These are phyloP conservation scores for Chenopodium formosanum DNA, from an alignment of 148 eudicot genomes.

Conservation along the genomic window DNA sequence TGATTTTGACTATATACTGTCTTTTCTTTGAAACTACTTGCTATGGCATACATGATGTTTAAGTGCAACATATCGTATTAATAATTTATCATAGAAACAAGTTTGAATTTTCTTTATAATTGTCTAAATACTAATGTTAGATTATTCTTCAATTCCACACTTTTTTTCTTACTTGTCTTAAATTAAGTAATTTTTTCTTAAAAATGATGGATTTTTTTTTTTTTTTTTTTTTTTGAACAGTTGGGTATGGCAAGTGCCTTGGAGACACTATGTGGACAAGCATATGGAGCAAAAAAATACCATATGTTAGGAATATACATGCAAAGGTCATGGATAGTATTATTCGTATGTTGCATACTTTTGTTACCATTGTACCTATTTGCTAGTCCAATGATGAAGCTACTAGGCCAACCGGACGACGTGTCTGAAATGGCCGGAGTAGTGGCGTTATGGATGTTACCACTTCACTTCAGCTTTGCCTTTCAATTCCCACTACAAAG, in stretches of 20 bases:
- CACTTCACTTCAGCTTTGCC: constrained; percentile 52
- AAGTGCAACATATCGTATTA: no score
- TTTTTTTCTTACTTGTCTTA: no score
- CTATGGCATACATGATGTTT: no score
- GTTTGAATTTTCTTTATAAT: no score
- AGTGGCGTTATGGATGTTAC: constrained; percentile 42
- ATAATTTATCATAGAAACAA: no score
- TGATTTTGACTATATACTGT: no score
- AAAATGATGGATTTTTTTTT: neutral
- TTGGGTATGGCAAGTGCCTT: constrained; percentile 64
- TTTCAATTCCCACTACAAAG: constrained; percentile 54
- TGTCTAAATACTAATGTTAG: no score
- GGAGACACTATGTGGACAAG: constrained; percentile 60
- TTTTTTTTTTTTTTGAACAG: constrained; percentile 3
- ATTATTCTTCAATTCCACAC: no score
- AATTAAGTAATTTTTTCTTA: no score
- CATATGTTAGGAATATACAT: constrained; percentile 55
- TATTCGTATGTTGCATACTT: constrained; percentile 34
- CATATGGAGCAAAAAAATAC: constrained; percentile 56
- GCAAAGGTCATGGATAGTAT: constrained; percentile 57
- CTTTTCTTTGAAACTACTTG: no score
- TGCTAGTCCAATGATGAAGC: constrained; percentile 41
- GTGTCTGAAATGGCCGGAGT: constrained; percentile 44
- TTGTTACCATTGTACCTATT: constrained; percentile 39
- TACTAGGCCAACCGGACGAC: constrained; percentile 42